Evolutionary conservation across 2,329 filamentous ascomycete species (phyloP).

Genomic region (Tolypocladium endophyticum): DNA sequence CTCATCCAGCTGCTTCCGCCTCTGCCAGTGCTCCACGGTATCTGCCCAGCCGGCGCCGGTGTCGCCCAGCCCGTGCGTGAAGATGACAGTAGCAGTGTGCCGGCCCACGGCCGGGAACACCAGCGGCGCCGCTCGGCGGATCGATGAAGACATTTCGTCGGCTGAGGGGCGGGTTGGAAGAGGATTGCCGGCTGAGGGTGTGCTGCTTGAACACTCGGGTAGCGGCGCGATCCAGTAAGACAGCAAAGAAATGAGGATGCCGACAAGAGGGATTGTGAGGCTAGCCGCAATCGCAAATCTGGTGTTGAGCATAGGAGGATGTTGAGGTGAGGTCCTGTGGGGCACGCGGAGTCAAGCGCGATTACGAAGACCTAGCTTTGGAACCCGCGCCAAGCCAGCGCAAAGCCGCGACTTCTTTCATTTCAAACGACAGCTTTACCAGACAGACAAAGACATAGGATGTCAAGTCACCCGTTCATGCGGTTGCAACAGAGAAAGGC

Average conservation of each 20-base stretch:
- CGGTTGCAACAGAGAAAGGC: too few species aligned
- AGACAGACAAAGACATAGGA: neutral
- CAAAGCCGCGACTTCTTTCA: neutral
- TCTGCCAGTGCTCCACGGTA: conserved; percentile 79
- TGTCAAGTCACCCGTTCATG: too few species aligned
- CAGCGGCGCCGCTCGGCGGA: conserved; percentile 38
- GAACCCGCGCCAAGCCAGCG: neutral
- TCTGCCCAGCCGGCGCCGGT: conserved; percentile 68
- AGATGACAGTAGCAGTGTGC: conserved; percentile 92
- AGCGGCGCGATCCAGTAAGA: neutral
- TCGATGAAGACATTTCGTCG: conserved; percentile 11
- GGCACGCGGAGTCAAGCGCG: neutral
- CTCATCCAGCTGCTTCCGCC: conserved; percentile 69
- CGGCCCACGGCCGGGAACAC: conserved; percentile 69
- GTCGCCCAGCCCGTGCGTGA: conserved; percentile 87
- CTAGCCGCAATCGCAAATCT: neutral
- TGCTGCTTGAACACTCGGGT: neutral
- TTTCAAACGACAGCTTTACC: too few species aligned
- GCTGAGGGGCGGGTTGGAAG: neutral
- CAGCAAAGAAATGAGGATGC: neutral
- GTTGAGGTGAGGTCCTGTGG: neutral
- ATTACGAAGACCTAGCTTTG: too few species aligned
- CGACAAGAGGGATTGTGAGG: neutral
- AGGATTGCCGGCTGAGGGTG: neutral
- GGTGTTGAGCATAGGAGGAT: neutral